phyloP scores from a whole-genome alignment of 371 early-diverging fungal species.

The Coemansia sp. region DNA sequence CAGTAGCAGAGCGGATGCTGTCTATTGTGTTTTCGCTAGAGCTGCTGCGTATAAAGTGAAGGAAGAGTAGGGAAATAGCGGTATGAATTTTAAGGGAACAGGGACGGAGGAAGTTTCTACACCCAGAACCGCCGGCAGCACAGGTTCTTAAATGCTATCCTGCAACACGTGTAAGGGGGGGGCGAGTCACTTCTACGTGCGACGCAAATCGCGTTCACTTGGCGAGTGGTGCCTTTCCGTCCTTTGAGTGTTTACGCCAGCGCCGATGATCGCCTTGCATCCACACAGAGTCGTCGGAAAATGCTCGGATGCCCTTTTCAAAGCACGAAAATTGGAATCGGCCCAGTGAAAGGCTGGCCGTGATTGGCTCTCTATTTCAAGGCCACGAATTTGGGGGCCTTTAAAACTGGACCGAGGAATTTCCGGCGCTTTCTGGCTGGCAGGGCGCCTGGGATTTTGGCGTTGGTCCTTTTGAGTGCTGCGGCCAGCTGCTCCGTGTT shows the following conservation, averaged over 20 bases:
- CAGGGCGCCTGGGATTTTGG: too few relatives aligned
- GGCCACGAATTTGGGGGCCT: background rate
- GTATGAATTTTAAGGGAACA: background rate
- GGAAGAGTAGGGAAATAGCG: background rate
- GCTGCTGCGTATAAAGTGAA: background rate
- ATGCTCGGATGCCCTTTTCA: slow-evolving; percentile 2
- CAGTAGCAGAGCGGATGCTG: slow-evolving; percentile 1
- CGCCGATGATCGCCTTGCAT: background rate
- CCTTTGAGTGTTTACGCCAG: slow-evolving; percentile 6
- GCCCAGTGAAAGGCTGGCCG: background rate
- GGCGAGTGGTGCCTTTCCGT: background rate
- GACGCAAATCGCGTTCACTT: slow-evolving; percentile 5
- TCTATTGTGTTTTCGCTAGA: background rate
- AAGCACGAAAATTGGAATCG: background rate
- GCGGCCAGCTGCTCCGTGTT: too few relatives aligned
- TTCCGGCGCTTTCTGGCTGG: background rate
- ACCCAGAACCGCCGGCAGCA: background rate
- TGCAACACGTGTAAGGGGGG: background rate
- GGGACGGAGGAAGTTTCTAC: background rate
- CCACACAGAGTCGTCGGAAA: background rate
- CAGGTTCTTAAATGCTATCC: background rate
- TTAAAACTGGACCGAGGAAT: background rate
- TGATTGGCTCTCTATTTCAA: background rate
- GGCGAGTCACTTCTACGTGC: background rate
- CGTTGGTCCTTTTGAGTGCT: too few relatives aligned